Evolutionary conservation across 371 early-diverging fungal genomes (phyloP).

Genomic region (Thermomucor indicae-seudaticae): DNA sequence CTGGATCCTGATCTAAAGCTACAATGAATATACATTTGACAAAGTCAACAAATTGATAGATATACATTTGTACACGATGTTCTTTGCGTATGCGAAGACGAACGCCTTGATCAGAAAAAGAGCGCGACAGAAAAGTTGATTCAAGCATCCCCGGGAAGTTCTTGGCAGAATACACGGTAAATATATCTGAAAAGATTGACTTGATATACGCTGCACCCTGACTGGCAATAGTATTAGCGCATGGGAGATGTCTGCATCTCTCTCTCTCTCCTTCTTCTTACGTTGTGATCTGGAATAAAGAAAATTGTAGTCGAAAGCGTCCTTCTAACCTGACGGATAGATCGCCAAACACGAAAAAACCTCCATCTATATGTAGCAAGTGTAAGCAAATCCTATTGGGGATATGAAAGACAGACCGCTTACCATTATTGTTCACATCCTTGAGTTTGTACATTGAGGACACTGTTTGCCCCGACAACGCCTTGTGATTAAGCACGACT

Average conservation of each 20-base stretch:
- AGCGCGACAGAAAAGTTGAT: conserved; percentile 44
- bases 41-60: neutral
- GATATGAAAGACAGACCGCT: neutral
- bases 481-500: no score
- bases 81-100: conserved; percentile 48
- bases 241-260: neutral
- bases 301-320: conserved; percentile 82
- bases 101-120: conserved; percentile 49
- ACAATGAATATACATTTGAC: neutral
- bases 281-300: conserved; percentile 84
- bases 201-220: conserved; percentile 23
- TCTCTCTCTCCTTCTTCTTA: conserved; percentile 15
- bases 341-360: conserved; percentile 94
- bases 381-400: neutral
- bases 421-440: conserved; percentile 39
- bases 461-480: conserved; percentile 42
- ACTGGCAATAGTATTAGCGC: conserved; percentile 1
- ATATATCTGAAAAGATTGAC: conserved; percentile 50
- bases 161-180: conserved; percentile 82
- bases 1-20: conserved; percentile 9
- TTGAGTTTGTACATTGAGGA: conserved; percentile 45
- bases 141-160: conserved; percentile 90
- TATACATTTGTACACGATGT: conserved; percentile 37
- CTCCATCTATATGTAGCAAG: conserved; percentile 77
- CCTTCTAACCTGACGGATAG: conserved; percentile 89